Evolutionary conservation across 192 early-diverging fungal genomes (phyloP).

Genomic region (Dimargaris verticillata): DNA sequence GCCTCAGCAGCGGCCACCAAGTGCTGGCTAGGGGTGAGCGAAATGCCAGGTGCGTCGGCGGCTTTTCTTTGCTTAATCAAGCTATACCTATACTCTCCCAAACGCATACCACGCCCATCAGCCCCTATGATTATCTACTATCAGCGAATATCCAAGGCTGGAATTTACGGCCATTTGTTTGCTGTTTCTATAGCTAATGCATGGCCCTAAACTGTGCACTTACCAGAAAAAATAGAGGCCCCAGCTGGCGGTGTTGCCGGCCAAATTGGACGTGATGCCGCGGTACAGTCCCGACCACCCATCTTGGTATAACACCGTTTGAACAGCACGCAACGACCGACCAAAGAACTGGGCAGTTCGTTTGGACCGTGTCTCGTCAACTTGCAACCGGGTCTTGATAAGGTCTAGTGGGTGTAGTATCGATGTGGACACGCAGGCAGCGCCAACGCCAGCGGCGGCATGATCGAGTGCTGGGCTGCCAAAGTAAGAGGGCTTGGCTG

Average conservation of each 20-base stretch:
- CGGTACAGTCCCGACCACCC: conserved; percentile 69
- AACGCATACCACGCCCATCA: not conserved
- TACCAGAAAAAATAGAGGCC: conserved; percentile 96
- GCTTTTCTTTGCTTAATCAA: conserved; percentile 20
- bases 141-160: too few relatives aligned
- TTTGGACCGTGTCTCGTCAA: conserved; percentile 31
- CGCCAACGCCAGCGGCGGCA: conserved; percentile 74
- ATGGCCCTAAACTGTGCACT: conserved; percentile 17
- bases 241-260: conserved; percentile 83
- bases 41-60: conserved; percentile 28
- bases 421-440: conserved; percentile 66
- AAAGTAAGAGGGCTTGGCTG: conserved; percentile 3
- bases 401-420: conserved; percentile 86
- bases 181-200: too few relatives aligned
- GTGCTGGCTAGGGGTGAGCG: conserved; percentile 59
- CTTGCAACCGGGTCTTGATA: conserved; percentile 82
- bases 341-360: conserved; percentile 35
- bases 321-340: conserved; percentile 46
- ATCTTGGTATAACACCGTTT: conserved; percentile 35
- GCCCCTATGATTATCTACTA: too few relatives aligned
- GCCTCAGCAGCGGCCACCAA: conserved; percentile 63
- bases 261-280: conserved; percentile 78
- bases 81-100: not conserved
- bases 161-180: too few relatives aligned
- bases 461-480: conserved; percentile 38